Conservation (phyloP, 768 basidiomycete genomes). For the Exsudoporus frostii region DNA sequence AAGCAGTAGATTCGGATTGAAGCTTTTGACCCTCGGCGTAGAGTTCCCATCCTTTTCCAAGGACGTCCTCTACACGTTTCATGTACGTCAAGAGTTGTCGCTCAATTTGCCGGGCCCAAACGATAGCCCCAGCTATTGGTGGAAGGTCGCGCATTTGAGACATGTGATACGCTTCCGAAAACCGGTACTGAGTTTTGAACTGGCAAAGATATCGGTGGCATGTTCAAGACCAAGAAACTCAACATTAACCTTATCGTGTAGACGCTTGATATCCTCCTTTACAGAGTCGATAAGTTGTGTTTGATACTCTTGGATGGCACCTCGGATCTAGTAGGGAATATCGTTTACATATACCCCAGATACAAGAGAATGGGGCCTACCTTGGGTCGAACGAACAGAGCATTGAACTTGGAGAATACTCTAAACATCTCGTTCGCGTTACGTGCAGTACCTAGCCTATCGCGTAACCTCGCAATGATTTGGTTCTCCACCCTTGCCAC, state of each 20-base stretch:
- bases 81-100: conserved; percentile 94
- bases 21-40: conserved; percentile 99
- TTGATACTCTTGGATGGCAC: conserved; percentile 99
- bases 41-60: conserved; percentile 97
- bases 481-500: conserved; percentile 98
- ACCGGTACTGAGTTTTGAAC: conserved; percentile 96
- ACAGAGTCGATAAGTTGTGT: conserved; percentile 98
- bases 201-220: conserved; percentile 26
- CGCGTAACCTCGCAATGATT: conserved; percentile 90
- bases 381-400: conserved; percentile 93
- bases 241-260: conserved; percentile 79
- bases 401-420: conserved; percentile 98
- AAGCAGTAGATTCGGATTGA: conserved; percentile 85
- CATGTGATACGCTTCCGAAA: conserved; percentile 97
- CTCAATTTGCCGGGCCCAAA: conserved; percentile 99
- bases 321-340: conserved; percentile 70
- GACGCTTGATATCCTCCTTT: conserved; percentile 93
- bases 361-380: conserved; percentile 37
- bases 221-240: background rate
- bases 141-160: conserved; percentile 97
- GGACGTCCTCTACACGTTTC: conserved; percentile 98
- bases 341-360: background rate
- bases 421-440: conserved; percentile 99
- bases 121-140: conserved; percentile 96
- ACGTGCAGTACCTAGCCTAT: conserved; percentile 88